Evolutionary conservation across 352 stramenopile species (phyloP).

Genomic region (Phytophthora agathidicida): DNA sequence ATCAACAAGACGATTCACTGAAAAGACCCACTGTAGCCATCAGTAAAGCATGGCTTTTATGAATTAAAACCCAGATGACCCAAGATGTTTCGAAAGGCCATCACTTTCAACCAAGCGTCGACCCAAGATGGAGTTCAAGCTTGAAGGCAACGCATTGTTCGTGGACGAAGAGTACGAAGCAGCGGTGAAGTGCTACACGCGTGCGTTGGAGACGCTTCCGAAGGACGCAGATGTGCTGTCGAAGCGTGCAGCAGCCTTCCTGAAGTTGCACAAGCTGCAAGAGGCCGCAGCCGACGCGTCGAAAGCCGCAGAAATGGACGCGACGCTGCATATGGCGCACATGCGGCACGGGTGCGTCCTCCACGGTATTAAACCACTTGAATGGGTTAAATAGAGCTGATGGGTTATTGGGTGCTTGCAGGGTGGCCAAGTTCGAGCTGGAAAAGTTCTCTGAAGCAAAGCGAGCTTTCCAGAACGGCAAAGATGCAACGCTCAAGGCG

Average conservation of each 20-base stretch:
- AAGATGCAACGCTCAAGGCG: conserved; percentile 27
- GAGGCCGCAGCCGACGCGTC: conserved; percentile 63
- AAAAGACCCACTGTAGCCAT: no score
- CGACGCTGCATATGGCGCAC: conserved; percentile 58
- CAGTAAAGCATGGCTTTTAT: neutral
- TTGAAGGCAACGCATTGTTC: conserved; percentile 80
- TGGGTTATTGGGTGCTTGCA: conserved; percentile 19
- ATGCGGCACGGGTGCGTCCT: conserved; percentile 72
- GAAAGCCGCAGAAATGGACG: conserved; percentile 56
- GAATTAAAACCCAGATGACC: neutral
- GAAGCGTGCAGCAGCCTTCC: conserved; percentile 69
- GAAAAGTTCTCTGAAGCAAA: conserved; percentile 75
- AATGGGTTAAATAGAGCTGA: neutral
- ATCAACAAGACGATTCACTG: no score
- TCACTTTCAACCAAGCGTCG: conserved; percentile 4
- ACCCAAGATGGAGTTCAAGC: conserved; percentile 75
- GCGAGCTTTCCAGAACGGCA: conserved; percentile 61
- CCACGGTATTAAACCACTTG: neutral
- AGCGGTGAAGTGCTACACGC: conserved; percentile 61
- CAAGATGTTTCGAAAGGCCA: conserved; percentile 1
- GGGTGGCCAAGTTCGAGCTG: conserved; percentile 82
- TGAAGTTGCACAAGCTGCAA: conserved; percentile 70
- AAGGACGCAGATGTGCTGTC: conserved; percentile 58
- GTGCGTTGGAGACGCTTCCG: conserved; percentile 42
- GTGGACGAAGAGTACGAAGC: conserved; percentile 83